Conservation (phyloP, 169 alveolate species). For the Eimeria sp. region DNA sequence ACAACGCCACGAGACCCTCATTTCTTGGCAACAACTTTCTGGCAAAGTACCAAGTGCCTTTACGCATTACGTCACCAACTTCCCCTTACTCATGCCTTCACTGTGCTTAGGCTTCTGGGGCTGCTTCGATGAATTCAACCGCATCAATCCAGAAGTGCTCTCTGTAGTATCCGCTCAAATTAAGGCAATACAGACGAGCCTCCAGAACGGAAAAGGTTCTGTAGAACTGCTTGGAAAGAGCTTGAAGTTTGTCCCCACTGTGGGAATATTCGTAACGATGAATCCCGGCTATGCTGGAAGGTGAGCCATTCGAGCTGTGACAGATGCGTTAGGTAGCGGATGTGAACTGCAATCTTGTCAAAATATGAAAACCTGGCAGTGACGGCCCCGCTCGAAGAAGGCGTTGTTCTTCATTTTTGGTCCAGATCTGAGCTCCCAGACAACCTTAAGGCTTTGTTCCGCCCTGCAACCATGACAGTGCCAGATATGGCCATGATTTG, state of each 20-base stretch:
- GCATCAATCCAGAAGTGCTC: constrained; percentile 98
- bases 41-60: background rate
- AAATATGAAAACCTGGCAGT: background rate
- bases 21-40: background rate
- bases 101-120: constrained; percentile 98
- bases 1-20: background rate
- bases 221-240: constrained; percentile 91
- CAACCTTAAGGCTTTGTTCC: constrained; percentile 98
- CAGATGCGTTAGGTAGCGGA: background rate
- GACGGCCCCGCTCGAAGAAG: background rate
- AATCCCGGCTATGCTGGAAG: constrained; percentile 99
- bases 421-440: constrained; percentile 98
- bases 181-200: constrained; percentile 96
- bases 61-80: background rate
- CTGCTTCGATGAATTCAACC: constrained; percentile 99
- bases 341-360: background rate
- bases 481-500: constrained; percentile 98
- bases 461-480: constrained; percentile 99
- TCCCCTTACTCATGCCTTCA: background rate
- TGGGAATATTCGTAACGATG: constrained; percentile 95
- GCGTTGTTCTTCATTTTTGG: constrained; percentile 3
- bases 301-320: constrained; percentile 77
- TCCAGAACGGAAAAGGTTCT: constrained; percentile 90
- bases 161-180: constrained; percentile 98
- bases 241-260: constrained; percentile 87